These are phyloP conservation scores for Suillus luteus DNA, from an alignment of 768 basidiomycete species.

Conservation along the genomic window DNA sequence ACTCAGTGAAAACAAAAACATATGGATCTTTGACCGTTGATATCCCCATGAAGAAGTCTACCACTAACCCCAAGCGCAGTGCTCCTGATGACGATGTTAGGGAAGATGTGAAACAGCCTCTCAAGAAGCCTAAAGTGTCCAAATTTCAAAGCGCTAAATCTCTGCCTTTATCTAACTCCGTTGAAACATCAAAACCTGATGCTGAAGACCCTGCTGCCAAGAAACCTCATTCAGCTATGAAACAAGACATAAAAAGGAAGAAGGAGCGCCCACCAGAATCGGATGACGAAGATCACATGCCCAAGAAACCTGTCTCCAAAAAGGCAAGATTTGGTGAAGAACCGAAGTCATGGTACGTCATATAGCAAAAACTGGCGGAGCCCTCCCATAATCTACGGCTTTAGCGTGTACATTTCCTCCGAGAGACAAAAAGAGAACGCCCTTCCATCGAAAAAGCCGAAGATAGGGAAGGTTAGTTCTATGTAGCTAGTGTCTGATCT, in stretches of 20 bases:
- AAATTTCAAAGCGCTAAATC: conserved; percentile 1
- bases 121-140: conserved; percentile 22
- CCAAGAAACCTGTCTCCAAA: conserved; percentile 21
- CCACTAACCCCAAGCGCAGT: not conserved
- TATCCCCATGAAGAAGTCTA: not conserved
- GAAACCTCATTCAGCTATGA: conserved; percentile 4
- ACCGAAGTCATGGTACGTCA: not conserved
- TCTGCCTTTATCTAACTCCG: conserved; percentile 1
- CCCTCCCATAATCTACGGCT: not conserved
- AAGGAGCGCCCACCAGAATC: conserved; percentile 7
- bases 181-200: not conserved
- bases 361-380: not conserved
- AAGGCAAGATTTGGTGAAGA: conserved; percentile 6
- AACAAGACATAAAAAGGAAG: conserved; percentile 18
- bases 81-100: conserved; percentile 6
- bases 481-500: not conserved
- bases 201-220: conserved; percentile 5
- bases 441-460: conserved; percentile 12
- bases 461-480: conserved; percentile 2
- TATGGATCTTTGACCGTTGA: conserved; percentile 3
- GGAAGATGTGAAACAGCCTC: not conserved
- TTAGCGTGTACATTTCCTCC: conserved; percentile 18
- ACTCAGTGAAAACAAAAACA: not conserved
- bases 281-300: conserved; percentile 25
- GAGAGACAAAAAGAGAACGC: conserved; percentile 40